Evolutionary conservation across 345 rosid species (phyloP).

Genomic region (Syzygium grande): DNA sequence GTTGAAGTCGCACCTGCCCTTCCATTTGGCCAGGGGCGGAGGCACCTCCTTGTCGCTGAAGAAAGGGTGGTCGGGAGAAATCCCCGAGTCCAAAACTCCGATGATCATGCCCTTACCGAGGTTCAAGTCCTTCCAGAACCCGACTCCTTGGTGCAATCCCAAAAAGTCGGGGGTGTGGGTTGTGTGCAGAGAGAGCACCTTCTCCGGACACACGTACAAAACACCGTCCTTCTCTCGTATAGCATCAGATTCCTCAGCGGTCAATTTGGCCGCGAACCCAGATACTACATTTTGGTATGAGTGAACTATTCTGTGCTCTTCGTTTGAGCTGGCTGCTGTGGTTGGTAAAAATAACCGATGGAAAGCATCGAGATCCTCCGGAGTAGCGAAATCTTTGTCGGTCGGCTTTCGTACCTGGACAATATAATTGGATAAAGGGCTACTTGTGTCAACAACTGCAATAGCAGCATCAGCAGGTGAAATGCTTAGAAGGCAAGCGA

Average conservation of each 20-base stretch:
- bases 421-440: constrained; percentile 16
- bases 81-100: constrained; percentile 42
- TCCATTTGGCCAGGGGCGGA: constrained; percentile 39
- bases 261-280: constrained; percentile 34
- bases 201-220: constrained; percentile 24
- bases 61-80: constrained; percentile 31
- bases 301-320: constrained; percentile 5
- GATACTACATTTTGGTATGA: constrained; percentile 17
- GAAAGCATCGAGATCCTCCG: constrained; percentile 12
- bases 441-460: neutral
- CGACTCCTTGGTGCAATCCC: constrained; percentile 21
- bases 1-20: constrained; percentile 39
- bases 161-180: constrained; percentile 41
- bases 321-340: neutral
- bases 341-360: constrained; percentile 20
- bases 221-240: constrained; percentile 24
- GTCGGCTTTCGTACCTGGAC: constrained; percentile 21
- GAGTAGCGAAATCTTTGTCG: neutral
- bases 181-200: constrained; percentile 25
- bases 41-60: constrained; percentile 33
- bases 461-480: neutral
- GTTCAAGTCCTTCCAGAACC: constrained; percentile 27
- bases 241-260: constrained; percentile 18
- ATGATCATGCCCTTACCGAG: constrained; percentile 35
- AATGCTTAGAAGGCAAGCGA: neutral